These are phyloP conservation scores for Paramecium tetraurelia DNA, from an alignment of 73 alveolate genomes.

Conservation along the genomic window DNA sequence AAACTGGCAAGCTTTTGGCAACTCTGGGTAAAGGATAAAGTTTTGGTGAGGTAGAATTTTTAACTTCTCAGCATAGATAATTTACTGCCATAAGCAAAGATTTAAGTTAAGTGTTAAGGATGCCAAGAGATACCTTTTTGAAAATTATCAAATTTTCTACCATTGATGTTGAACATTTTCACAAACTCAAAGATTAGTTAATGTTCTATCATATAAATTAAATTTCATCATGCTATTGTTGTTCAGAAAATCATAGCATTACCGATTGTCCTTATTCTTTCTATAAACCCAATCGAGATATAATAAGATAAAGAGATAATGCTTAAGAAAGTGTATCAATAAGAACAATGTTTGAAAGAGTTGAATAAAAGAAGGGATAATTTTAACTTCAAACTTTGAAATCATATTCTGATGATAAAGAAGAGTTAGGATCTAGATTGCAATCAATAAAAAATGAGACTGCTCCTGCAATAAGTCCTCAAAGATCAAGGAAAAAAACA, in stretches of 20 bases:
- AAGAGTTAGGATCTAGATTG: background rate
- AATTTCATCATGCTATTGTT: background rate
- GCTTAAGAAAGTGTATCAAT: background rate
- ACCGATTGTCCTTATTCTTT: background rate
- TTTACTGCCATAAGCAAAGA: background rate
- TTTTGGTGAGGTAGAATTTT: conserved; percentile 6
- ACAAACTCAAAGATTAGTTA: background rate
- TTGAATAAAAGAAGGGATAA: background rate
- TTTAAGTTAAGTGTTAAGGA: background rate
- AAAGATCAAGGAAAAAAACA: background rate
- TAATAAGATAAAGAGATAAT: background rate
- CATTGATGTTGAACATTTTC: background rate
- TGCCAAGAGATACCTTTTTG: background rate
- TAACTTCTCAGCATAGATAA: background rate
- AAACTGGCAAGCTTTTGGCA: background rate
- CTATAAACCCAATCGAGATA: background rate
- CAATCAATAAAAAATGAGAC: background rate
- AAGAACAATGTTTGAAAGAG: background rate
- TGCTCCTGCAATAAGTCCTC: background rate
- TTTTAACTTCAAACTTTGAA: background rate
- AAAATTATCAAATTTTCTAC: background rate
- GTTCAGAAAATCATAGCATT: background rate
- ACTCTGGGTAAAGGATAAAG: background rate
- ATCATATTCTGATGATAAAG: background rate
- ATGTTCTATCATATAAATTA: background rate